These are phyloP conservation scores for Nicotiana rustica DNA, from an alignment of 305 asterid species.

Conservation along the genomic window DNA sequence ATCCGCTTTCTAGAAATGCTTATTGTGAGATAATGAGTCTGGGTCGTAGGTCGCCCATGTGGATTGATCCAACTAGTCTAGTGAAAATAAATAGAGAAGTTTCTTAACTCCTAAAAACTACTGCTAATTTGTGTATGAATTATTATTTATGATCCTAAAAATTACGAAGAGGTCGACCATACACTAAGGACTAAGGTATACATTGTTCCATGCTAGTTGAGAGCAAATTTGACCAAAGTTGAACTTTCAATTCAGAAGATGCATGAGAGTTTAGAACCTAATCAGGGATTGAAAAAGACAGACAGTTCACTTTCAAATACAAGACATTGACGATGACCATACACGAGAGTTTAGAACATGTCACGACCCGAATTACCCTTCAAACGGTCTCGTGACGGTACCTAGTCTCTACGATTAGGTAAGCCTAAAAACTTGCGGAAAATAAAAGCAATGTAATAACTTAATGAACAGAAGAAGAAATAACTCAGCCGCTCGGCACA, in stretches of 20 bases:
- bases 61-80: too few relatives aligned
- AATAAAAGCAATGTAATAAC: too few relatives aligned
- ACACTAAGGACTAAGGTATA: not conserved
- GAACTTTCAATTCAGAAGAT: not conserved
- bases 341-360: not conserved
- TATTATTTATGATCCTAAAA: not conserved
- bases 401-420: too few relatives aligned
- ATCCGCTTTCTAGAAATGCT: too few relatives aligned
- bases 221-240: slow-evolving; percentile 4
- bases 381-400: not conserved
- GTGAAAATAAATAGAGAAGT: too few relatives aligned
- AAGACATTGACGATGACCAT: not conserved
- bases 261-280: not conserved
- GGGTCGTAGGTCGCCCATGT: too few relatives aligned
- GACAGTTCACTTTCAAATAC: not conserved
- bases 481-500: too few relatives aligned
- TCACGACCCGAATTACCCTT: too few relatives aligned
- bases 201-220: not conserved
- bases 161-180: not conserved
- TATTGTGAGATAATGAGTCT: not conserved
- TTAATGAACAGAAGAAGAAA: too few relatives aligned
- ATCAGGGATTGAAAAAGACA: not conserved
- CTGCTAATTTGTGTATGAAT: too few relatives aligned
- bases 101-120: too few relatives aligned
- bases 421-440: too few relatives aligned